phyloP scores from a whole-genome alignment of 2,329 filamentous ascomycete species.

The Verticillium nonalfalfae region DNA sequence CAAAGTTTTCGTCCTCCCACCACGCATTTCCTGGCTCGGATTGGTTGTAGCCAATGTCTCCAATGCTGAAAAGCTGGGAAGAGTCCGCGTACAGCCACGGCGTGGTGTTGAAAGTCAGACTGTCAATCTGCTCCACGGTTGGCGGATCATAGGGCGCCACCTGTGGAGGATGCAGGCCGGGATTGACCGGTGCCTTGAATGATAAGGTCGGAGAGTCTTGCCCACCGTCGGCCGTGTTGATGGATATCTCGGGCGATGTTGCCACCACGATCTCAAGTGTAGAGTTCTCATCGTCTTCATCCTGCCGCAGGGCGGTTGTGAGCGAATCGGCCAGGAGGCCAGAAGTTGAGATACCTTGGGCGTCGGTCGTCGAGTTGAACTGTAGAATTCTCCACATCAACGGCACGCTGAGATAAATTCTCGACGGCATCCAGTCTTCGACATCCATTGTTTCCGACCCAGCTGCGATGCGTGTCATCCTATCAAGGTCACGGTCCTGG shows the following conservation, averaged over 20 bases:
- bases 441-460: slow-evolving; percentile 39
- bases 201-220: slow-evolving; percentile 38
- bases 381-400: slow-evolving; percentile 48
- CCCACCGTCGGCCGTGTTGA: slow-evolving; percentile 44
- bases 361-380: slow-evolving; percentile 33
- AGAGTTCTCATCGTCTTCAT: slow-evolving; percentile 26
- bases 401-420: slow-evolving; percentile 44
- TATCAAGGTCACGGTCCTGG: slow-evolving; percentile 40
- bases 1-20: slow-evolving; percentile 33
- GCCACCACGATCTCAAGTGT: slow-evolving; percentile 43
- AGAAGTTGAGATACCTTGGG: slow-evolving; percentile 24
- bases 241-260: slow-evolving; percentile 42
- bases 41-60: slow-evolving; percentile 25
- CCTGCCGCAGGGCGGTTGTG: slow-evolving; percentile 18
- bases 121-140: slow-evolving; percentile 24
- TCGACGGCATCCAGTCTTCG: slow-evolving; percentile 45
- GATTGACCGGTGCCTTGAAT: slow-evolving; percentile 20
- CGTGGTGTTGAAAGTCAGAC: slow-evolving; percentile 31
- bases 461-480: slow-evolving; percentile 41
- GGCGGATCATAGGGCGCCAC: slow-evolving; percentile 19
- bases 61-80: slow-evolving; percentile 29
- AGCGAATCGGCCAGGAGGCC: slow-evolving; percentile 37
- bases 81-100: slow-evolving; percentile 36
- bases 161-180: slow-evolving; percentile 9
- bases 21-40: slow-evolving; percentile 25